phyloP scores from a whole-genome alignment of 2,329 filamentous ascomycete species.

The Cladophialophora bantiana region DNA sequence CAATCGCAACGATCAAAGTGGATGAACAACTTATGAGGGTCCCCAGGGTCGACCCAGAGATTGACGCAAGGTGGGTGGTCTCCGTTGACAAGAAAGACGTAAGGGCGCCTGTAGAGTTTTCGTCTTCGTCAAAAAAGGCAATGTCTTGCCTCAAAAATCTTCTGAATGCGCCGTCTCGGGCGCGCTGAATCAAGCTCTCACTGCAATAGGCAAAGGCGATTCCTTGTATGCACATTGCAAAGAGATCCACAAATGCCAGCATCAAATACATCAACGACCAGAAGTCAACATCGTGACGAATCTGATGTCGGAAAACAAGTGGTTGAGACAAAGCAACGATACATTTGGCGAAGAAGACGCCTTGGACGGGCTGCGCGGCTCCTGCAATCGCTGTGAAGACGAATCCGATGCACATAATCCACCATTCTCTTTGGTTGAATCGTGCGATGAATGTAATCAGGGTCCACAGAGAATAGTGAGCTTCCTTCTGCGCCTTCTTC shows the following conservation, averaged over 20 bases:
- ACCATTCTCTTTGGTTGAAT: slow-evolving; percentile 78
- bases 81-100: slow-evolving; percentile 89
- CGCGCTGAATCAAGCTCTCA: slow-evolving; percentile 82
- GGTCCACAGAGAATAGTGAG: slow-evolving; percentile 74
- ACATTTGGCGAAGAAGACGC: slow-evolving; percentile 88
- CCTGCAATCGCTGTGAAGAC: slow-evolving; percentile 78
- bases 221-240: slow-evolving; percentile 73
- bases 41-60: slow-evolving; percentile 86
- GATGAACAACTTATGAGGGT: slow-evolving; percentile 82
- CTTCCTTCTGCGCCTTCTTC: slow-evolving; percentile 57
- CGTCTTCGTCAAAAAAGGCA: slow-evolving; percentile 85
- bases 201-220: slow-evolving; percentile 82
- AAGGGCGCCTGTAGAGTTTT: slow-evolving; percentile 86
- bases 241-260: slow-evolving; percentile 75
- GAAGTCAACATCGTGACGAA: slow-evolving; percentile 77
- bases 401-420: slow-evolving; percentile 75
- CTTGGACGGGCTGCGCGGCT: slow-evolving; percentile 76
- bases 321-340: slow-evolving; percentile 72
- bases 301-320: slow-evolving; percentile 56
- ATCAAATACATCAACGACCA: slow-evolving; percentile 91
- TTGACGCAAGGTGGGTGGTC: slow-evolving; percentile 84
- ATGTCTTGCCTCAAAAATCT: slow-evolving; percentile 92
- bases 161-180: slow-evolving; percentile 82
- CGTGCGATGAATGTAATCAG: slow-evolving; percentile 79
- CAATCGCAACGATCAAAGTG: slow-evolving; percentile 77